These are phyloP conservation scores for Magnusiomyces sp. DNA, from an alignment of 1,139 yeast species.

Conservation along the genomic window DNA sequence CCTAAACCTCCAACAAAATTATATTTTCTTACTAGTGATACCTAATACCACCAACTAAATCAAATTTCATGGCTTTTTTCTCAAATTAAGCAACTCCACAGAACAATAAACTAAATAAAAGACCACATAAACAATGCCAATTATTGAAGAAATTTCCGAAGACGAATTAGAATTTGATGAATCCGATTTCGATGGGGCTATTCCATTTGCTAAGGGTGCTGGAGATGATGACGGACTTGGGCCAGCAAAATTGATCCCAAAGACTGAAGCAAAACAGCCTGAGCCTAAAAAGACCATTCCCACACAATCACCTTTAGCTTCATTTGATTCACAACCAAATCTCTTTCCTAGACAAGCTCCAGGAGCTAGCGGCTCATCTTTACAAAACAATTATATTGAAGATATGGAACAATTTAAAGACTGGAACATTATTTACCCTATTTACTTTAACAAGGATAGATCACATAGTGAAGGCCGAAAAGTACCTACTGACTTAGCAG, in stretches of 20 bases:
- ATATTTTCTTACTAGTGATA: too few species aligned
- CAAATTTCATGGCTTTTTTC: too few species aligned
- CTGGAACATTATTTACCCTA: conserved; percentile 77
- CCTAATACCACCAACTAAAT: too few species aligned
- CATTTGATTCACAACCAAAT: conserved; percentile 8
- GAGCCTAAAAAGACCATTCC: conserved; percentile 5
- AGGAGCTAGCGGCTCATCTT: not conserved
- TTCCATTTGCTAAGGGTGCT: not conserved
- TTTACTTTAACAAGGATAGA: conserved; percentile 78
- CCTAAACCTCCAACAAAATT: too few species aligned
- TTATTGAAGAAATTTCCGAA: conserved; percentile 2
- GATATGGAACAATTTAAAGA: conserved; percentile 53
- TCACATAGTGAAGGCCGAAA: conserved; percentile 79
- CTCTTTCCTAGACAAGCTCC: conserved; percentile 7
- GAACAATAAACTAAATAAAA: not conserved
- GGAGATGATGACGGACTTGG: not conserved
- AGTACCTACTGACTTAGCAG: conserved; percentile 58
- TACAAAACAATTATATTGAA: conserved; percentile 23
- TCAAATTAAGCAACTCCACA: too few species aligned
- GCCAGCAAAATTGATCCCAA: not conserved
- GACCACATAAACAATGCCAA: not conserved
- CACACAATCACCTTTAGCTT: conserved; percentile 8
- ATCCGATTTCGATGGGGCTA: not conserved
- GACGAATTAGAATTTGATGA: not conserved
- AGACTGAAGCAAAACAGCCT: not conserved